Evolutionary conservation across 345 rosid genomes (phyloP), one percentile per base, ranked within the genome.

Genomic region (Boechera stricta): DNA sequence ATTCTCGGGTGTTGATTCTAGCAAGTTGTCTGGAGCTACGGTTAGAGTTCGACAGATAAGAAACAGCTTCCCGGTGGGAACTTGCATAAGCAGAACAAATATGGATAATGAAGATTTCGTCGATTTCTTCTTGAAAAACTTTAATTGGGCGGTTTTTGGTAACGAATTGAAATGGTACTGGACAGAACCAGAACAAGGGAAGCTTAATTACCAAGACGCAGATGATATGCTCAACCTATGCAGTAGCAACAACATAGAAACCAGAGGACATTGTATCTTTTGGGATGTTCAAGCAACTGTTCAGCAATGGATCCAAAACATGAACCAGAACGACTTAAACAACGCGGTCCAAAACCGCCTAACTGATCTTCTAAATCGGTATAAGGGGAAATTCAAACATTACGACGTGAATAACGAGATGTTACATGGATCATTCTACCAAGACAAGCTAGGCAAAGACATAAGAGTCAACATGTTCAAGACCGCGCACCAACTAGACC

Each of bases 101-200:
- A 78, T 95, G 12, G 99, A 95, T 76, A 92, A 95, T 21, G 97
- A 94, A 80, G 99, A 92, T 65, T 92, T 85, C 60, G 96, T 92
- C 7, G 82, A 82, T 41, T 94, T 89, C 84, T 90, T 88, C 64
- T 81, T 86, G 60, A 86, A 88, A 42, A 72, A 89, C 82, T 94
- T 94, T 79, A 90, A 90, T 57, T 95, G 98, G 99, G 96, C 91
- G 7, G 98, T 92, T 49, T 92, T 95, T 4, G 97, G 85, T 45
- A 95, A 95, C 68, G 97, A 95, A 80, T 53, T 94, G 83, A 94
- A 92, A 82, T 94, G 98, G 98, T 92, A 87, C 74, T 92, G 98
- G 97, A 95, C 96, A 0, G 99, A 95, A 75, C 33, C 99, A 39
- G 94, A 85, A 54, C 82, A 84, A 79, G 99, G 98, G 47, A 88